Evolutionary conservation across 2,329 filamentous ascomycete genomes (phyloP).

Genomic region (Aspergillus fumigatiaffinis): DNA sequence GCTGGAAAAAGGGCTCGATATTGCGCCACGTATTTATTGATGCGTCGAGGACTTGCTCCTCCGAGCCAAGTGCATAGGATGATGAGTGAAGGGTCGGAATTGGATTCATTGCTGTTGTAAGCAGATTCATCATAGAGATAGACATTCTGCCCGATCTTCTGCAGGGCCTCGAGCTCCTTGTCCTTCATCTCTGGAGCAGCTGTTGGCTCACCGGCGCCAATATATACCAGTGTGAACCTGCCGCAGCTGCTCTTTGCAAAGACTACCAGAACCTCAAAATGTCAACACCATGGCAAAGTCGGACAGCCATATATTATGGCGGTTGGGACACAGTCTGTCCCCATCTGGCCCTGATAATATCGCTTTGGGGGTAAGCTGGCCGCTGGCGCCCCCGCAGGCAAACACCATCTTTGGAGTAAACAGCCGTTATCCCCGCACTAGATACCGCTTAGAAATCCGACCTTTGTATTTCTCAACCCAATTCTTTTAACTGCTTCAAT

Average conservation of each 20-base stretch:
- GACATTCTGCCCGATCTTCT: constrained; percentile 11
- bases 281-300: too few species aligned
- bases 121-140: constrained; percentile 11
- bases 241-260: too few species aligned
- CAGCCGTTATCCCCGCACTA: neutral
- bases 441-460: neutral
- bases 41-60: constrained; percentile 23
- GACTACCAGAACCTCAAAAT: too few species aligned
- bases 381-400: neutral
- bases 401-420: neutral
- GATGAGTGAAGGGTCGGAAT: constrained; percentile 14
- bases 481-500: neutral
- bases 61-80: constrained; percentile 26
- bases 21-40: constrained; percentile 21
- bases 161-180: constrained; percentile 3
- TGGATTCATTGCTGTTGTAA: neutral
- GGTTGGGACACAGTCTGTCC: neutral
- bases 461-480: neutral
- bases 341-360: neutral
- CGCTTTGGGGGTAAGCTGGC: neutral
- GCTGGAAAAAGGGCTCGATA: constrained; percentile 18
- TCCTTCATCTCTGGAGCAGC: neutral
- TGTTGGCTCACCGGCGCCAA: neutral
- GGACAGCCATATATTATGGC: neutral
- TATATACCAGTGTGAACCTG: too few species aligned